Evolutionary conservation across 306 rosid genomes (phyloP).

Genomic region (Prunus padus): DNA sequence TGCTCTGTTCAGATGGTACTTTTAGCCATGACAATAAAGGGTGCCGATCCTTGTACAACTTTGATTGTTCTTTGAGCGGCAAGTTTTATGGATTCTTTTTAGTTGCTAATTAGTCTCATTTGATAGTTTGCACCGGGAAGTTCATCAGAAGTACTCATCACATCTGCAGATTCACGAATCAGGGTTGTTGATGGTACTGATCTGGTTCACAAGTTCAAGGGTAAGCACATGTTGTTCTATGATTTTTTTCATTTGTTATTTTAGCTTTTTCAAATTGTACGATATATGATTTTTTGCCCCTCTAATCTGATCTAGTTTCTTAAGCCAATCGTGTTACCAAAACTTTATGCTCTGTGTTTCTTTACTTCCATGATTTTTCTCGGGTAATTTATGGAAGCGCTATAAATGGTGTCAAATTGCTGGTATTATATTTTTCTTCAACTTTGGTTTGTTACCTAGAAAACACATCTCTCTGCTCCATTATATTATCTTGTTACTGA

Average conservation of each 20-base stretch:
- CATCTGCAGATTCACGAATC: constrained; percentile 95
- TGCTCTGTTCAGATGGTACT: not conserved
- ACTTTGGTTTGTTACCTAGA: not conserved
- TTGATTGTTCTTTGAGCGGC: too few species aligned
- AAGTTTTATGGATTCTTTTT: constrained; percentile 15
- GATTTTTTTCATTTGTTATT: constrained; percentile 17
- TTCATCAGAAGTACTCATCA: constrained; percentile 84
- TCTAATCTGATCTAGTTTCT: not conserved
- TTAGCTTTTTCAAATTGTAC: constrained; percentile 16
- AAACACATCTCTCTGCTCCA: constrained; percentile 1
- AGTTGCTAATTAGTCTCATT: constrained; percentile 39
- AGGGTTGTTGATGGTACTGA: constrained; percentile 86
- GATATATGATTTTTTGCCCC: not conserved
- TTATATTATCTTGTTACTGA: not conserved
- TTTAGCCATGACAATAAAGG: not conserved
- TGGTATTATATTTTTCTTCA: too few species aligned
- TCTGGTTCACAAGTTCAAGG: constrained; percentile 91
- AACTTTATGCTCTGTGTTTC: not conserved
- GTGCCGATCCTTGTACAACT: not conserved
- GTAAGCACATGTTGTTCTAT: constrained; percentile 37
- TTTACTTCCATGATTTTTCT: not conserved
- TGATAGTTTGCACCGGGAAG: constrained; percentile 98
- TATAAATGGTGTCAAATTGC: too few species aligned
- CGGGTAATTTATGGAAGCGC: not conserved
- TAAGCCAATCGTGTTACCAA: not conserved